phyloP scores from a whole-genome alignment of 2,329 filamentous ascomycete genomes.

The Claviceps paspali region DNA sequence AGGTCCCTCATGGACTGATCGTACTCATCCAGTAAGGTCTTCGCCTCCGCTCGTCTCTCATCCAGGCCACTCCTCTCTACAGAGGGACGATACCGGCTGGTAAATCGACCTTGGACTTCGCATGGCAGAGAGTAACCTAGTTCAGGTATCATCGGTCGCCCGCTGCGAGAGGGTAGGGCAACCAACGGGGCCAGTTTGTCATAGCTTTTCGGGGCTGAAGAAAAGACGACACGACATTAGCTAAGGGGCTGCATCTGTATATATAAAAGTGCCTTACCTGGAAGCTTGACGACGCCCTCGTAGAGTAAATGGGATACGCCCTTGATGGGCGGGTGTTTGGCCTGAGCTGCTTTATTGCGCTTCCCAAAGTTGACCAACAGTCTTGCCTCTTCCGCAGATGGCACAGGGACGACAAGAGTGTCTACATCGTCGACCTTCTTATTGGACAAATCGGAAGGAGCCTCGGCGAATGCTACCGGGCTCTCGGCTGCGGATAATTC shows the following conservation, averaged over 20 bases:
- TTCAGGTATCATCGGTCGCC: slow-evolving; percentile 23
- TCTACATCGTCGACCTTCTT: slow-evolving; percentile 23
- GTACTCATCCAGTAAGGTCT: slow-evolving; percentile 24
- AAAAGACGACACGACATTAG: background rate
- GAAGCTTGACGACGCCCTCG: slow-evolving; percentile 24
- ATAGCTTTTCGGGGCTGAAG: slow-evolving; percentile 25
- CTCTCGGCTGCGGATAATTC: slow-evolving; percentile 2
- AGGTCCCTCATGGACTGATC: slow-evolving; percentile 25
- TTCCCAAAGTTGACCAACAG: slow-evolving; percentile 24
- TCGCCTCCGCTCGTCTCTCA: slow-evolving; percentile 25
- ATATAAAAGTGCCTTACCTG: slow-evolving; percentile 12
- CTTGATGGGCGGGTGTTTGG: slow-evolving; percentile 22
- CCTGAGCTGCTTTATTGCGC: slow-evolving; percentile 21
- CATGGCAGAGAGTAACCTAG: slow-evolving; percentile 25
- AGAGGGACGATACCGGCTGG: slow-evolving; percentile 25
- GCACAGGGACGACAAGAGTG: slow-evolving; percentile 15
- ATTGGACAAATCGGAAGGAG: slow-evolving; percentile 12
- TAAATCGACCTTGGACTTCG: slow-evolving; percentile 28
- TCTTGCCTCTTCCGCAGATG: slow-evolving; percentile 19
- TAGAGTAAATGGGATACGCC: slow-evolving; percentile 24
- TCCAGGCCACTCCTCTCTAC: slow-evolving; percentile 24
- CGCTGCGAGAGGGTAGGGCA: slow-evolving; percentile 23
- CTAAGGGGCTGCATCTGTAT: too few species aligned
- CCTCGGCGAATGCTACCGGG: slow-evolving; percentile 12
- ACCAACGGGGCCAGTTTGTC: slow-evolving; percentile 29